Percentiles rank a stretch among this genome's conserved stretches.
Conservation (phyloP, 2,329 filamentous ascomycete genomes). For the Xylariaceae sp. region DNA sequence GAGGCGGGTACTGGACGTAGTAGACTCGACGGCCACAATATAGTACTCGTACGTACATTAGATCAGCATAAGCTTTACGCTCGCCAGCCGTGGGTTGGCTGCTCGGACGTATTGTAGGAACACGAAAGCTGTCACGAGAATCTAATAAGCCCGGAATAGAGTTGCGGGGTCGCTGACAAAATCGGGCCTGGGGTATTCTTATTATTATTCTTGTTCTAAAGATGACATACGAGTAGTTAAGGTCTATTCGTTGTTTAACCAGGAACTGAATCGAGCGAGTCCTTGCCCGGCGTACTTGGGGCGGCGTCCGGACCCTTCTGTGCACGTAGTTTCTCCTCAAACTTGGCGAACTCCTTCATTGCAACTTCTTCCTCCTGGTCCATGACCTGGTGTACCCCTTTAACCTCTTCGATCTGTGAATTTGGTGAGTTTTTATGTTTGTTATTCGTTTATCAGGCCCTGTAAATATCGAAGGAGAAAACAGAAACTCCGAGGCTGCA, state of each 20-base stretch:
- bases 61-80: too few species aligned
- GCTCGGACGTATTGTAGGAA: neutral
- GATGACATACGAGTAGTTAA: conserved; percentile 22
- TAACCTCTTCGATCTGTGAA: conserved; percentile 88
- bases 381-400: conserved; percentile 86
- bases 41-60: too few species aligned
- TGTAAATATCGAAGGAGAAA: neutral
- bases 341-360: conserved; percentile 85
- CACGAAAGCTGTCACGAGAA: neutral
- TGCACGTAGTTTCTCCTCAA: conserved; percentile 77
- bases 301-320: conserved; percentile 50
- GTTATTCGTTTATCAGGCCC: neutral
- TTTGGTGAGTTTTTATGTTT: conserved; percentile 32
- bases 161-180: neutral
- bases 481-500: neutral
- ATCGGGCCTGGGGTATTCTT: conserved; percentile 3
- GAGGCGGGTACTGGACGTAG: neutral
- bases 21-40: conserved; percentile 12
- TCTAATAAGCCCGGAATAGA: neutral
- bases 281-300: conserved; percentile 42
- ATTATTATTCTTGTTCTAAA: conserved; percentile 1
- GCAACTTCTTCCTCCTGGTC: conserved; percentile 92
- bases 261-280: conserved; percentile 42
- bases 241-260: conserved; percentile 31
- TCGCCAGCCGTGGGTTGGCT: neutral